A percentile compares a stretch with the other conserved stretches of the same genome.
Conservation (phyloP, 495 filamentous ascomycete species). For the Endocarpon pusillum region DNA sequence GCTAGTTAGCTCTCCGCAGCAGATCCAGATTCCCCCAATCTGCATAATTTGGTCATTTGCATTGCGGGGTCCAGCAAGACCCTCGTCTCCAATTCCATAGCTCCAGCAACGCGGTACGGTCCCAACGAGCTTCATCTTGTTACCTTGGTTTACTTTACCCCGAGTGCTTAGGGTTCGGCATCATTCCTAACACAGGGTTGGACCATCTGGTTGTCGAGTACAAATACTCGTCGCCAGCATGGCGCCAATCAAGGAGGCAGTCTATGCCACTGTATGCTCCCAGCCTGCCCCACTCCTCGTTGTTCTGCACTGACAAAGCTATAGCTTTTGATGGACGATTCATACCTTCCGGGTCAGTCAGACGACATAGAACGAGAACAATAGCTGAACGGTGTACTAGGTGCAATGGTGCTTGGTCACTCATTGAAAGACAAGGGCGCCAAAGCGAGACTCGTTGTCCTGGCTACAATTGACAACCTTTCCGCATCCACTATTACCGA, state of each 20-base stretch:
- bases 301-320: conserved; percentile 12
- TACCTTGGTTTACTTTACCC: too few species aligned
- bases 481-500: conserved; percentile 54
- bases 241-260: conserved; percentile 17
- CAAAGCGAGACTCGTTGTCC: conserved; percentile 64
- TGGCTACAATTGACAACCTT: conserved; percentile 64
- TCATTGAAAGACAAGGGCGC: conserved; percentile 86
- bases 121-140: too few species aligned
- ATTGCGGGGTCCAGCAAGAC: too few species aligned
- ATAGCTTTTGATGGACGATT: conserved; percentile 77
- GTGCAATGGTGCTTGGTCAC: conserved; percentile 85
- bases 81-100: too few species aligned
- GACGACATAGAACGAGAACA: conserved; percentile 6
- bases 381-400: conserved; percentile 23
- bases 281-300: conserved; percentile 2
- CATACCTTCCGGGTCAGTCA: conserved; percentile 68
- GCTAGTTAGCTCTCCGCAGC: too few species aligned
- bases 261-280: conserved; percentile 2
- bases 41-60: too few species aligned
- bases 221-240: conserved; percentile 8
- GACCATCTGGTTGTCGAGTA: too few species aligned
- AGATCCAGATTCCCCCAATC: too few species aligned
- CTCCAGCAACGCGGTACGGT: too few species aligned
- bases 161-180: too few species aligned
- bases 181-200: too few species aligned